phyloP scores from a whole-genome alignment of 768 basidiomycete species.

The Piloderma croceum region DNA sequence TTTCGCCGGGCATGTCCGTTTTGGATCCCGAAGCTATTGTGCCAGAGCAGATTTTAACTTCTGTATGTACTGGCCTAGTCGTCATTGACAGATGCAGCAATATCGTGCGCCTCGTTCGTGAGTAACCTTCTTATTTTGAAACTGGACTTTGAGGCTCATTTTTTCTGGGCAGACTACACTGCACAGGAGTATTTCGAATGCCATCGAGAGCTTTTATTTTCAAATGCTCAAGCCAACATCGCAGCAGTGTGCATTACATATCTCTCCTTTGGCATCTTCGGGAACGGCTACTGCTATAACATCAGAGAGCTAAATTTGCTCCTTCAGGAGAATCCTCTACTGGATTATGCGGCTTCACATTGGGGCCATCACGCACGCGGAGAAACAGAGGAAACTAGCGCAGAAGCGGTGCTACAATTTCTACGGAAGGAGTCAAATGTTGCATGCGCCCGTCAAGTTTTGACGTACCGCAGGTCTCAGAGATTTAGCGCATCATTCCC shows the following conservation, averaged over 20 bases:
- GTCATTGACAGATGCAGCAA: not conserved
- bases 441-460: no score
- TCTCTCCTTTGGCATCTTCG: no score
- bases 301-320: no score
- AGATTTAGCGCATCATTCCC: no score
- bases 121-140: no score
- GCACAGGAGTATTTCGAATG: slow-evolving; percentile 6
- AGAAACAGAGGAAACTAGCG: no score
- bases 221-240: not conserved
- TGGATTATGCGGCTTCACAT: slow-evolving; percentile 6
- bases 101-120: slow-evolving; percentile 8
- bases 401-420: not conserved
- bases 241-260: no score
- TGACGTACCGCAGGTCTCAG: no score
- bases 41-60: slow-evolving; percentile 1
- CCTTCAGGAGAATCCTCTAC: no score
- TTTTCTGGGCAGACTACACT: slow-evolving; percentile 4
- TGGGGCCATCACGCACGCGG: slow-evolving; percentile 9
- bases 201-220: not conserved
- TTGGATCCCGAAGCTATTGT: not conserved
- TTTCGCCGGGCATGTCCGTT: not conserved
- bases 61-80: slow-evolving; percentile 8
- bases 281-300: no score
- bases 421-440: no score
- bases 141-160: not conserved